Percentiles rank a stretch among this genome's conserved stretches.
Conservation (phyloP, 371 early-diverging fungal species). For the Parasitella parasitica region DNA sequence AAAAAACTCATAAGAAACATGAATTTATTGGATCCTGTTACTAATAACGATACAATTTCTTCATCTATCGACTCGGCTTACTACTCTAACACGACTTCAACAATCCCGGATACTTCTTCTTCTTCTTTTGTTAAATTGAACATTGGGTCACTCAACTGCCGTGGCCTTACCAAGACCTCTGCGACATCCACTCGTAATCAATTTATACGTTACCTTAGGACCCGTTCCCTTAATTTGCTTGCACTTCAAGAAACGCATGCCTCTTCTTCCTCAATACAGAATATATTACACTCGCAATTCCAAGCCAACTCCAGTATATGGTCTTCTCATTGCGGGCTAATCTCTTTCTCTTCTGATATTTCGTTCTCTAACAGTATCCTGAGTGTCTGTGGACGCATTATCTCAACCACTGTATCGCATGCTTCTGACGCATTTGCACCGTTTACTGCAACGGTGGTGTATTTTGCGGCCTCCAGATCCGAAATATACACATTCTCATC, state of each 20-base stretch:
- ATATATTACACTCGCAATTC: background rate
- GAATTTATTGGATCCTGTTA: too few relatives aligned
- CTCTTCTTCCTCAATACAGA: background rate
- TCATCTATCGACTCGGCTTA: background rate
- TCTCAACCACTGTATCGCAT: constrained; percentile 9
- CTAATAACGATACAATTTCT: background rate
- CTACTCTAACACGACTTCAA: background rate
- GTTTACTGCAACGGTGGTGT: background rate
- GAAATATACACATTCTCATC: background rate
- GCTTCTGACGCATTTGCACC: background rate
- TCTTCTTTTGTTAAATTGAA: background rate
- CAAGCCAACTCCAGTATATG: background rate
- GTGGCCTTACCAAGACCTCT: background rate
- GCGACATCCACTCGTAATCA: background rate
- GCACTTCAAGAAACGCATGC: background rate
- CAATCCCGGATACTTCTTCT: background rate
- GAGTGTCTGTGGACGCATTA: background rate
- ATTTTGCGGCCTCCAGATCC: background rate
- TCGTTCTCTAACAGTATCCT: background rate
- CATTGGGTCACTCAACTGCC: background rate
- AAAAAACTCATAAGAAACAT: too few relatives aligned
- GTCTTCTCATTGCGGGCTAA: constrained; percentile 1
- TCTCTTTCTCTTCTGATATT: constrained; percentile 1
- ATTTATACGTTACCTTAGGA: background rate
- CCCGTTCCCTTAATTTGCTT: background rate